phyloP scores from a whole-genome alignment of 2,329 filamentous ascomycete genomes.

The Aspergillus sp. region DNA sequence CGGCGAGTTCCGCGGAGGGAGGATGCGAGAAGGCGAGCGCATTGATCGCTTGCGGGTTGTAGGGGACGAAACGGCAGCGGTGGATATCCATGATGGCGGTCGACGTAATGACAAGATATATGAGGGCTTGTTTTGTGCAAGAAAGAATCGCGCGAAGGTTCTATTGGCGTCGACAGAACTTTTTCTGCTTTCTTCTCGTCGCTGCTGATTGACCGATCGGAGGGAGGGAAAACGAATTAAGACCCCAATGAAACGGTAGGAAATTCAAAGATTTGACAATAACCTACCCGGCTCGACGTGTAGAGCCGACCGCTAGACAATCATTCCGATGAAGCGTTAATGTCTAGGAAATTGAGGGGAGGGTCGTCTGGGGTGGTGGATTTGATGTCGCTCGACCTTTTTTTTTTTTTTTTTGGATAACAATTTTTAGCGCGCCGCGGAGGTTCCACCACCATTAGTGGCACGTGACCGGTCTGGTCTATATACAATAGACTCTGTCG shows the following conservation, averaged over 20 bases:
- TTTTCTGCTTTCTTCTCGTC: not conserved
- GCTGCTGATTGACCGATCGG: not conserved
- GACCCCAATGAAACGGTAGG: not conserved
- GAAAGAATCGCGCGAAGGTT: not conserved
- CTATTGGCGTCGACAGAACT: constrained; percentile 8
- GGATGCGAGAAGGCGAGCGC: constrained; percentile 90
- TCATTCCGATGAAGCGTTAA: constrained; percentile 17
- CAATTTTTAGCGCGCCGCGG: constrained; percentile 26
- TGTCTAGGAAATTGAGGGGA: not conserved
- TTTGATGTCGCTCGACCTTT: constrained; percentile 9
- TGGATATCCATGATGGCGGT: constrained; percentile 78
- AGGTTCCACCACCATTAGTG: constrained; percentile 14
- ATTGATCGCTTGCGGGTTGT: constrained; percentile 88
- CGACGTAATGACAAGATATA: not conserved
- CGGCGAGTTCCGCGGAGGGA: constrained; percentile 45
- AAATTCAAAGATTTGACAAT: not conserved
- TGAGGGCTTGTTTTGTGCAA: not conserved
- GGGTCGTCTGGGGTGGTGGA: constrained; percentile 4
- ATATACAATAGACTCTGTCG: not conserved
- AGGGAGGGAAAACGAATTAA: not conserved
- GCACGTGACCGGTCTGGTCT: constrained; percentile 21
- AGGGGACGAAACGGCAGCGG: constrained; percentile 93
- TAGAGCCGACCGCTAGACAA: constrained; percentile 23
- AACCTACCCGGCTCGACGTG: constrained; percentile 15
- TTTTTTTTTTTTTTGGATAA: constrained; percentile 24